A percentile compares a stretch with the other conserved stretches of the same genome.
These are phyloP conservation scores for Warburgia ugandensis DNA, from an alignment of 164 flowering plant species.

Conservation along the genomic window DNA sequence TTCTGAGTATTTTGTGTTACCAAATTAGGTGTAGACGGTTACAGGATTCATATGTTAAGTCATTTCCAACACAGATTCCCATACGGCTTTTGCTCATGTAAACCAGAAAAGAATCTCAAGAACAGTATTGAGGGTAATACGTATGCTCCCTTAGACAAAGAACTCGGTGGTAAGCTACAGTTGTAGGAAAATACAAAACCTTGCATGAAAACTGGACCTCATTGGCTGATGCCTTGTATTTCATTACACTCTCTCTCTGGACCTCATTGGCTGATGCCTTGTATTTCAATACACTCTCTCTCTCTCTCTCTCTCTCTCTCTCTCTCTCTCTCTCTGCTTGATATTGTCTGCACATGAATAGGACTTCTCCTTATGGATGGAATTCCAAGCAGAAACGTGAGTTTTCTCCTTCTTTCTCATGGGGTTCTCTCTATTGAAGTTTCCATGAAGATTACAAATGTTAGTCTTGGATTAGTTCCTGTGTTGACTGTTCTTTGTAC, in stretches of 20 bases:
- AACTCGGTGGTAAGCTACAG: too few relatives aligned
- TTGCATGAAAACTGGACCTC: neutral
- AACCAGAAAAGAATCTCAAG: neutral
- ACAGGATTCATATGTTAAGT: conserved; percentile 1
- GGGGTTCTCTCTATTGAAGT: too few relatives aligned
- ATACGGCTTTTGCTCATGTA: neutral
- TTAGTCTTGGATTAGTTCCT: too few relatives aligned
- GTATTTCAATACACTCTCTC: too few relatives aligned
- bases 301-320: conserved; percentile 2
- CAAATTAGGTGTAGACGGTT: too few relatives aligned
- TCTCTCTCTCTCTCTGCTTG: conserved; percentile 2
- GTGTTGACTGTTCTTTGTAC: too few relatives aligned
- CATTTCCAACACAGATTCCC: neutral
- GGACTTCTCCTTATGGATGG: neutral
- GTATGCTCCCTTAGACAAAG: neutral
- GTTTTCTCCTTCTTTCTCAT: too few relatives aligned
- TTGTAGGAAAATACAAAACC: neutral
- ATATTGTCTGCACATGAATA: neutral
- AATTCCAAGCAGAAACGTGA: too few relatives aligned
- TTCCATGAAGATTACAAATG: too few relatives aligned
- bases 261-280: too few relatives aligned
- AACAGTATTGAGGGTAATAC: neutral
- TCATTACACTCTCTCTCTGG: neutral
- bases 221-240: conserved; percentile 2
- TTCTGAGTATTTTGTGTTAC: too few relatives aligned